Percentiles rank a stretch among this genome's conserved stretches.
phyloP scores from a whole-genome alignment of 2,329 filamentous ascomycete species.

The Biscogniauxia marginata region DNA sequence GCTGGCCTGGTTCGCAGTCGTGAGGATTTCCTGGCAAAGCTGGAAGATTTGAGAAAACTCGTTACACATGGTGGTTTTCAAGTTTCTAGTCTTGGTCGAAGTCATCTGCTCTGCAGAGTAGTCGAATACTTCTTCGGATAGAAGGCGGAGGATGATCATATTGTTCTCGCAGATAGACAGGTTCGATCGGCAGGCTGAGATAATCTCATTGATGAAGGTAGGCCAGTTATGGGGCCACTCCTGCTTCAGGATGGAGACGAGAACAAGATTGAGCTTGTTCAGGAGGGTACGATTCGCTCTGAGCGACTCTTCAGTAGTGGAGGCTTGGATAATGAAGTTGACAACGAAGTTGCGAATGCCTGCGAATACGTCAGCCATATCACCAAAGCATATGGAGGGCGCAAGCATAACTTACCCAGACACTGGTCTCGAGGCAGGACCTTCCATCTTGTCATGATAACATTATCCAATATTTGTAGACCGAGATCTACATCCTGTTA shows the following conservation, averaged over 20 bases:
- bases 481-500: slow-evolving; percentile 68
- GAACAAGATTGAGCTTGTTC: slow-evolving; percentile 97
- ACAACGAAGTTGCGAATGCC: slow-evolving; percentile 99
- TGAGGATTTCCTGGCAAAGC: slow-evolving; percentile 92
- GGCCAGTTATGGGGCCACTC: slow-evolving; percentile 99
- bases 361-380: slow-evolving; percentile 37
- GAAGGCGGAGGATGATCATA: slow-evolving; percentile 93
- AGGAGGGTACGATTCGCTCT: slow-evolving; percentile 82
- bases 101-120: slow-evolving; percentile 99
- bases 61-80: slow-evolving; percentile 98
- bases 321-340: slow-evolving; percentile 95
- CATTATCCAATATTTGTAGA: slow-evolving; percentile 94
- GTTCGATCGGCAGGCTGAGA: slow-evolving; percentile 91
- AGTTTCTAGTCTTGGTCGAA: slow-evolving; percentile 91
- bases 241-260: slow-evolving; percentile 97
- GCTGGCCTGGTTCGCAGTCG: slow-evolving; percentile 81
- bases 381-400: background rate
- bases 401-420: slow-evolving; percentile 60
- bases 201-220: slow-evolving; percentile 99
- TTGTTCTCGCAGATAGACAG: slow-evolving; percentile 99
- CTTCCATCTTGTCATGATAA: slow-evolving; percentile 99
- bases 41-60: slow-evolving; percentile 99
- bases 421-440: slow-evolving; percentile 94
- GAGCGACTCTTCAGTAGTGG: slow-evolving; percentile 83
- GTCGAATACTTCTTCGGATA: slow-evolving; percentile 98